Evolutionary conservation across 257 asterid genomes (phyloP).

Genomic region (Nicotiana tomentosiformis): DNA sequence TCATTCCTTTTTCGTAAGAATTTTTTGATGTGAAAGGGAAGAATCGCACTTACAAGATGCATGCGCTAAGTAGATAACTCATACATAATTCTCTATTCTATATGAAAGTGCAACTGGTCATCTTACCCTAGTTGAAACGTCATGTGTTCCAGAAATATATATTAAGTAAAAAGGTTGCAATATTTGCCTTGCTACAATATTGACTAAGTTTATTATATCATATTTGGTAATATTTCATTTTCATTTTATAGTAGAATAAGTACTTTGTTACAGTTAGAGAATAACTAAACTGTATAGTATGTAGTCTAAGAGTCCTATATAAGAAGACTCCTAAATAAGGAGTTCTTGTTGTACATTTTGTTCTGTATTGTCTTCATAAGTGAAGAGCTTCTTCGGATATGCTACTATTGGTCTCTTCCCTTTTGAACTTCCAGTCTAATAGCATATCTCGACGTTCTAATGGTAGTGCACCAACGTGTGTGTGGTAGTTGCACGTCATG

Average conservation of each 20-base stretch:
- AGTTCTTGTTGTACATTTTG: neutral
- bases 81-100: neutral
- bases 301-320: neutral
- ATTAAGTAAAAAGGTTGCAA: neutral
- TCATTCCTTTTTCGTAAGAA: neutral
- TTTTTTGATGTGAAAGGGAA: slow-evolving; percentile 1
- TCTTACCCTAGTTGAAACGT: neutral
- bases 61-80: neutral
- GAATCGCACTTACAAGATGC: neutral
- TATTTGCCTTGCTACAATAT: neutral
- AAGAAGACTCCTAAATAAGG: neutral
- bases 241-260: neutral
- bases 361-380: neutral
- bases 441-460: neutral
- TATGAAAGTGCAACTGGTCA: neutral
- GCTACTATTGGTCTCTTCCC: neutral
- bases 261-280: neutral
- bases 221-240: neutral
- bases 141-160: neutral
- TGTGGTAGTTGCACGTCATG: neutral
- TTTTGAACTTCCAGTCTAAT: neutral
- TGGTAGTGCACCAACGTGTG: neutral
- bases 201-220: neutral
- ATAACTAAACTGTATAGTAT: neutral
- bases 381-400: neutral